Percentiles rank a stretch among this genome's conserved stretches.
Conservation (phyloP, 306 rosid species). For the Fagus crenata region DNA sequence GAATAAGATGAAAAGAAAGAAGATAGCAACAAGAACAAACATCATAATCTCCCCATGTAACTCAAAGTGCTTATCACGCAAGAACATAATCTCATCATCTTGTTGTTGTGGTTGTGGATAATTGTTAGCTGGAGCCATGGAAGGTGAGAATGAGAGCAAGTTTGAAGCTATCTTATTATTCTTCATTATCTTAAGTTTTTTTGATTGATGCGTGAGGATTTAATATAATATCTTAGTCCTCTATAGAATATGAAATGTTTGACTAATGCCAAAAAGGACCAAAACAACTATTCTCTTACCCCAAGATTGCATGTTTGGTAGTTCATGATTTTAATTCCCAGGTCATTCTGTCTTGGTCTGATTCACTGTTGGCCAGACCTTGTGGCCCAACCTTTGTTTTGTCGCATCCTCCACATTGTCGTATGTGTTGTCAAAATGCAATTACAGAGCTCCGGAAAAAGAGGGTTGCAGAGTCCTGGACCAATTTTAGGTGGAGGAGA, state of each 20-base stretch:
- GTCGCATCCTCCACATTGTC: background rate
- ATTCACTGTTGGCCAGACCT: background rate
- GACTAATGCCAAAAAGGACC: background rate
- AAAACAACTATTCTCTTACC: background rate
- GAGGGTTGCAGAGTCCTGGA: background rate
- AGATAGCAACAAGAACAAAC: conserved; percentile 31
- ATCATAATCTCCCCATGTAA: conserved; percentile 53
- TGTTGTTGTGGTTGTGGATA: conserved; percentile 10
- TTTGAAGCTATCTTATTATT: background rate
- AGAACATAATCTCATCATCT: conserved; percentile 34
- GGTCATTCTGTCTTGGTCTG: background rate
- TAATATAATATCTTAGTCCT: background rate
- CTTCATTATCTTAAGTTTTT: background rate
- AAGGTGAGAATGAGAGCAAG: background rate
- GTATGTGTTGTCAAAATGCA: background rate
- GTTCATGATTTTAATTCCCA: too few species aligned
- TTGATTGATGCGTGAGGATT: background rate
- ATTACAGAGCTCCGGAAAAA: background rate
- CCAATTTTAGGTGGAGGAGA: background rate
- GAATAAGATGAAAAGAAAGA: conserved; percentile 40
- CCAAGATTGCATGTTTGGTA: background rate
- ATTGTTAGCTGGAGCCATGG: background rate
- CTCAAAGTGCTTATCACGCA: conserved; percentile 44
- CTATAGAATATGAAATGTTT: background rate
- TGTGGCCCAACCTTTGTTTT: background rate